Evolutionary conservation across 805 yeast genomes (phyloP).

Genomic region (Metschnikowia cubensis): DNA sequence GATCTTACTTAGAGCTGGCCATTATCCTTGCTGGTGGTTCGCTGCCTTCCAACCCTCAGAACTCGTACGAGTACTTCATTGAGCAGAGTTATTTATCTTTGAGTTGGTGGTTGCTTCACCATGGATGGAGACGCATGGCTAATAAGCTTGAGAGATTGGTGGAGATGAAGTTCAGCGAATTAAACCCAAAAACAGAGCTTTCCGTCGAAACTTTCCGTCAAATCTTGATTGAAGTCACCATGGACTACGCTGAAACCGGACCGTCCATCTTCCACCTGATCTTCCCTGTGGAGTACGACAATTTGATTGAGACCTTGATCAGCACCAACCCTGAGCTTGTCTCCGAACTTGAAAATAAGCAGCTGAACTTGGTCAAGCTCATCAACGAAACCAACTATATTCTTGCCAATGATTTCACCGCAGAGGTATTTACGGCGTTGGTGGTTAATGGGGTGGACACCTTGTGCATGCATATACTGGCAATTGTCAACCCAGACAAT

Average conservation of each 20-base stretch:
- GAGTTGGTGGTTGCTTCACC: slow-evolving; percentile 91
- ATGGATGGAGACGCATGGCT: slow-evolving; percentile 69
- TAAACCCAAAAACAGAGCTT: slow-evolving; percentile 72
- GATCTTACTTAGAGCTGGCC: slow-evolving; percentile 78
- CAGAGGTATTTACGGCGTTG: slow-evolving; percentile 29
- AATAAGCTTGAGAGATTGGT: slow-evolving; percentile 55
- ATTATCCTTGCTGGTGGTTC: slow-evolving; percentile 60
- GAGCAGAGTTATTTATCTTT: slow-evolving; percentile 83
- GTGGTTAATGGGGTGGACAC: slow-evolving; percentile 34
- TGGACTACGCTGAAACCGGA: slow-evolving; percentile 17
- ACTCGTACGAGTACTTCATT: slow-evolving; percentile 46
- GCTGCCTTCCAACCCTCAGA: slow-evolving; percentile 10
- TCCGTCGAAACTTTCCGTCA: slow-evolving; percentile 55
- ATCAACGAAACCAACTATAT: slow-evolving; percentile 45
- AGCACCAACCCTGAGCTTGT: slow-evolving; percentile 44
- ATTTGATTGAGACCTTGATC: slow-evolving; percentile 44
- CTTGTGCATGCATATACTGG: slow-evolving; percentile 30
- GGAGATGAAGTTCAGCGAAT: slow-evolving; percentile 51
- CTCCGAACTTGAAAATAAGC: slow-evolving; percentile 33
- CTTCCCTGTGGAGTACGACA: slow-evolving; percentile 38
- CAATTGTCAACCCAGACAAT: slow-evolving; percentile 22
- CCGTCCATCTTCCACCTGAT: slow-evolving; percentile 22
- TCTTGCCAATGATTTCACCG: slow-evolving; percentile 31
- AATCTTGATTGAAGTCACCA: slow-evolving; percentile 25
- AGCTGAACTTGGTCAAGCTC: slow-evolving; percentile 36